Base-by-base conservation (phyloP, 768 basidiomycete genomes). In the Boletus reticuloceps region DNA sequence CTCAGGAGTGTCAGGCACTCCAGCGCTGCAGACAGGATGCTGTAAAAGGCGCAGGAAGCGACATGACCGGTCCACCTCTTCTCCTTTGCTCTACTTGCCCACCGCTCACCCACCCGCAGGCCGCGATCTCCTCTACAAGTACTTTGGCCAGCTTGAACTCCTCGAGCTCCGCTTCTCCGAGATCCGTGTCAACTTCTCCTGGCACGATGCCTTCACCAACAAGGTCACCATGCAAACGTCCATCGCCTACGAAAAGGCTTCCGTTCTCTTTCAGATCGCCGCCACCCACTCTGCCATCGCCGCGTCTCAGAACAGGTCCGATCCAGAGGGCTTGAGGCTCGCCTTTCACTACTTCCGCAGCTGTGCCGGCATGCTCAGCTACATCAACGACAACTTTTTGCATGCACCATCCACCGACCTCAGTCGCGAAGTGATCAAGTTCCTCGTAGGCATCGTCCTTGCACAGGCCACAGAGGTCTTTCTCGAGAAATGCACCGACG, bases 361-460 rank as follows among this genome's bases (percentile, higher is more conserved):
- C 12, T 86, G 90, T 40, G 92, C 95, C 3, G 97, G 97, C 19
- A 97, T 99, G 93, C 84, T 98, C 66, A 93, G 87, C 7, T 99
- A 98, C 70, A 94, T 99, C 77, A 98, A 98, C 75, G 97, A 99
- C 72, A 98, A 99, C 81, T 99, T 99, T 71, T 77, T 99, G 0
- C 97, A 99, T 64, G 97, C 96, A 0, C 97, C 97, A 0, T 94
- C 91, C 20, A 97, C 92, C 2, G 97, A 98, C 74, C 82, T 98
- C 43, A 89, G 88, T 64, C 81, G 93, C 19, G 96, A 98, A 56
- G 92, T 98, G 52, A 82, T 99, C 78, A 95, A 96, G 71, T 91
- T 96, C 62, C 78, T 97, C 38, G 85, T 94, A 2, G 83, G 83
- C n/a, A 56, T 96, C 62, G 94, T 94, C 67, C 77, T 92, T 16